Percentiles rank a stretch among this genome's conserved stretches.
These are phyloP conservation scores for Rhipidocladum racemiflorum DNA, from an alignment of 176 grass and related monocot species.

Conservation along the genomic window DNA sequence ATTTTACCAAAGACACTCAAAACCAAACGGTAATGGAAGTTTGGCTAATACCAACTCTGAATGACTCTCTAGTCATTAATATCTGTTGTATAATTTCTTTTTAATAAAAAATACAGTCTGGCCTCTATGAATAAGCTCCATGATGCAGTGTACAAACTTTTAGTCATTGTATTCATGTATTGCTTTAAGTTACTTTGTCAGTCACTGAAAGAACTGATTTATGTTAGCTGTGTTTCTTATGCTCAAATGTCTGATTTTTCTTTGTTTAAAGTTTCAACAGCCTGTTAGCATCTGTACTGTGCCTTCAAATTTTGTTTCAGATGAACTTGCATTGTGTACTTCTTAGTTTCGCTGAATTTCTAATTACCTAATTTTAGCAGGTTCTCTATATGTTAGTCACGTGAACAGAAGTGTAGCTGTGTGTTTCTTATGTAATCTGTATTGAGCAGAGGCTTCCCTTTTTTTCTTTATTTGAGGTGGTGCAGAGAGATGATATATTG, in stretches of 20 bases:
- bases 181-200: neutral
- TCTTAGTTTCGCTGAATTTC: neutral
- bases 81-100: neutral
- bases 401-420: neutral
- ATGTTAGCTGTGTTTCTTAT: neutral
- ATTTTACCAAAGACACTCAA: slow-evolving; percentile 93
- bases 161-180: neutral
- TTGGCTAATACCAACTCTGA: slow-evolving; percentile 13
- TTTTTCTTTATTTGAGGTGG: neutral
- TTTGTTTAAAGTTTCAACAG: neutral
- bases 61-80: neutral
- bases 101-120: neutral
- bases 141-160: neutral
- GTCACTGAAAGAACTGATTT: neutral
- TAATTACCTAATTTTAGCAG: neutral
- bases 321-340: neutral
- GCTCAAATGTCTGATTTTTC: slow-evolving; percentile 1
- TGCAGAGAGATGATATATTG: neutral
- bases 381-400: neutral
- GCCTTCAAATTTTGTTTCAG: neutral
- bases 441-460: neutral
- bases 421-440: neutral
- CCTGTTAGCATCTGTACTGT: neutral
- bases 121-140: neutral
- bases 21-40: slow-evolving; percentile 79